Evolutionary conservation across 331 rosid species (phyloP), one percentile per base, ranked within the genome.

Genomic region (Malus hybrid): DNA sequence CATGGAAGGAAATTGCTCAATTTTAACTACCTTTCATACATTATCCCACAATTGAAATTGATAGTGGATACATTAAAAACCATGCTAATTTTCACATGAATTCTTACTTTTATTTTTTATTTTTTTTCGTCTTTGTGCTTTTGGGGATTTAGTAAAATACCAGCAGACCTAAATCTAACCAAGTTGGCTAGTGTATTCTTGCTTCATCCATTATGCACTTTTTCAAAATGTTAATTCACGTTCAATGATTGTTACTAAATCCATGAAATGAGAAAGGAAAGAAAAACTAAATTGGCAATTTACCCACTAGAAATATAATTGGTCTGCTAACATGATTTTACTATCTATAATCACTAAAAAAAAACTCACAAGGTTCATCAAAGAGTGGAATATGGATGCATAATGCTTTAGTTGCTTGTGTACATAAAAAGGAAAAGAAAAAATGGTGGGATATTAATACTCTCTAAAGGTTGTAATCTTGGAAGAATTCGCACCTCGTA

Each of bases 401-500:
- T 36, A 28, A 26, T 26, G 66, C 66, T 36, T 61, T 26, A 26
- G 66, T 26, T 61, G 34, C 66, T 61, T 61, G 14, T 16, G 6
- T 12, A 24, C 2, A 26, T 15, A 60, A 14, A 11, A 60, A 5
- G 34, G 66, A 26, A 22, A 6, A 52, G 18, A 30, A 61, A 10
- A n/a, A 70, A 18, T 32, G 11, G 44, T 52, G 11, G 63, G 46
- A 62, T 39, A 53, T 12, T 15, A 61, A 61, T 3, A 71, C 50
- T 53, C 36, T 26, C 66, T 36, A 52, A 29, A 52, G 30, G n/a
- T 57, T 53, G 29, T 28, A 68, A 48, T 62, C 63, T 16, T 26
- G 66, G 73, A 32, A 57, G 57, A 52, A 68, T 63, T 62, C 55
- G 56, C 73, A 74, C 70, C 73, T 74, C 64, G 24, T 29, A 42